phyloP scores from a whole-genome alignment of 768 basidiomycete genomes.

The Pisolithus tinctorius region DNA sequence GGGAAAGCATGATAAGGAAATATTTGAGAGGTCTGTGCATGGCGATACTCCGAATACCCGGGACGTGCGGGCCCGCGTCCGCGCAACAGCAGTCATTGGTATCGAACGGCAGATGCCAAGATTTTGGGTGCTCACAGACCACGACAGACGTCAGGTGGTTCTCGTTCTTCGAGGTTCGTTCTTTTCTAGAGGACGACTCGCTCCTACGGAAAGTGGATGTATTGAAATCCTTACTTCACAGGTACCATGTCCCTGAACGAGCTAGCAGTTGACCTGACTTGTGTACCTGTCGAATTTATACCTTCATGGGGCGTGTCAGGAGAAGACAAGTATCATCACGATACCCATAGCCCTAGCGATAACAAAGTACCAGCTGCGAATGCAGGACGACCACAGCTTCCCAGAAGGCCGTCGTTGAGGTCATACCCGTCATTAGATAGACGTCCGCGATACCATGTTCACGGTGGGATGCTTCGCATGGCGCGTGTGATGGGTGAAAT shows the following conservation, averaged over 20 bases:
- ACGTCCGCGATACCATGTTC: conserved; percentile 51
- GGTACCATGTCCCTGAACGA: conserved; percentile 87
- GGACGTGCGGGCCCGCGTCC: conserved; percentile 34
- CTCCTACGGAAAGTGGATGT: neutral
- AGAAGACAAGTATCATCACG: conserved; percentile 23
- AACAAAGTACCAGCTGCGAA: conserved; percentile 34
- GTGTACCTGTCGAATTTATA: conserved; percentile 63
- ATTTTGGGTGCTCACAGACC: conserved; percentile 84
- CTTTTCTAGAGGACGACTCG: neutral
- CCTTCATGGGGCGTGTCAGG: conserved; percentile 37
- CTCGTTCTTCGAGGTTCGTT: conserved; percentile 60
- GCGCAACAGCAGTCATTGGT: conserved; percentile 57
- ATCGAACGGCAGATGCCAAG: conserved; percentile 69
- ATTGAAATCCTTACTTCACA: conserved; percentile 13
- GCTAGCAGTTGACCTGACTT: conserved; percentile 79
- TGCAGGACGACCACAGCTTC: conserved; percentile 17
- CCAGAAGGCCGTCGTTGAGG: conserved; percentile 18
- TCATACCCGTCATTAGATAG: conserved; percentile 10
- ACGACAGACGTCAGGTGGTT: conserved; percentile 65
- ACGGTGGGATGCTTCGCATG: conserved; percentile 77
- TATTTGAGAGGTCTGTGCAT: conserved; percentile 60
- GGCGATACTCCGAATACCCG: conserved; percentile 10
- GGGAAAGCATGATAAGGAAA: conserved; percentile 77
- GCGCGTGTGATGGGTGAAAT: conserved; percentile 71
- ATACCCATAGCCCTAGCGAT: conserved; percentile 14